A percentile compares a stretch with the other conserved stretches of the same genome.
Evolutionary conservation across 2,329 filamentous ascomycete genomes (phyloP).

Genomic region (Pestalotiopsis sp.): DNA sequence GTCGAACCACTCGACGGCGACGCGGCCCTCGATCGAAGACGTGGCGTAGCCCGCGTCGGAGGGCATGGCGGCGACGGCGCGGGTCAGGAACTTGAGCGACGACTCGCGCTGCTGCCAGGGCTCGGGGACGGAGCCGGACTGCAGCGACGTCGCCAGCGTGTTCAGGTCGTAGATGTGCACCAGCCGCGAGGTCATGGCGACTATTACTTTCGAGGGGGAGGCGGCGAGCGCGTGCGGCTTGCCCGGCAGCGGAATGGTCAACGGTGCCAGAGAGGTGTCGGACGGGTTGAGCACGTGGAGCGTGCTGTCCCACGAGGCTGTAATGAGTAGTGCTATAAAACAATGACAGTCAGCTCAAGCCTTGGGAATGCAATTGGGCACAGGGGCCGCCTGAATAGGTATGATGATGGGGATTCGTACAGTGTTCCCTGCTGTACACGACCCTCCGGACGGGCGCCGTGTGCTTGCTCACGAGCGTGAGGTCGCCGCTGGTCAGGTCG

Average conservation of each 20-base stretch:
- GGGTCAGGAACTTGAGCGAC: conserved; percentile 93
- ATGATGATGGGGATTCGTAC: conserved; percentile 35
- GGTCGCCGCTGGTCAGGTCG: conserved; percentile 71
- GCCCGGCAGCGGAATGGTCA: conserved; percentile 72
- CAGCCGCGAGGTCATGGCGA: conserved; percentile 93
- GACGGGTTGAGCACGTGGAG: conserved; percentile 79
- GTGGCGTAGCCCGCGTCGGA: conserved; percentile 93
- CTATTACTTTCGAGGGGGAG: conserved; percentile 79
- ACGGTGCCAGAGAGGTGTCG: conserved; percentile 54
- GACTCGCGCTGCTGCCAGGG: conserved; percentile 95
- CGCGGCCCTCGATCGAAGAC: conserved; percentile 89
- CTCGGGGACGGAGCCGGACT: conserved; percentile 54
- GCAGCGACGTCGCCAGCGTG: conserved; percentile 60
- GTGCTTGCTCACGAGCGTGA: conserved; percentile 79
- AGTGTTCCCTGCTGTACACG: conserved; percentile 76
- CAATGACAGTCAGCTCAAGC: no score
- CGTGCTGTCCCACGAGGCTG: conserved; percentile 91
- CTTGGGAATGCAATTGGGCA: not conserved
- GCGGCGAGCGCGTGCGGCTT: conserved; percentile 89
- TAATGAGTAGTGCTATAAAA: conserved; percentile 71
- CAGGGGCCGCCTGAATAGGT: not conserved
- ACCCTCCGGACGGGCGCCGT: conserved; percentile 79
- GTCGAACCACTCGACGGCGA: conserved; percentile 98
- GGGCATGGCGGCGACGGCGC: conserved; percentile 93
- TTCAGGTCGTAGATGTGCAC: conserved; percentile 92